These are phyloP conservation scores for Sclerotinia minor DNA, from an alignment of 2,329 filamentous ascomycete species.

Conservation along the genomic window DNA sequence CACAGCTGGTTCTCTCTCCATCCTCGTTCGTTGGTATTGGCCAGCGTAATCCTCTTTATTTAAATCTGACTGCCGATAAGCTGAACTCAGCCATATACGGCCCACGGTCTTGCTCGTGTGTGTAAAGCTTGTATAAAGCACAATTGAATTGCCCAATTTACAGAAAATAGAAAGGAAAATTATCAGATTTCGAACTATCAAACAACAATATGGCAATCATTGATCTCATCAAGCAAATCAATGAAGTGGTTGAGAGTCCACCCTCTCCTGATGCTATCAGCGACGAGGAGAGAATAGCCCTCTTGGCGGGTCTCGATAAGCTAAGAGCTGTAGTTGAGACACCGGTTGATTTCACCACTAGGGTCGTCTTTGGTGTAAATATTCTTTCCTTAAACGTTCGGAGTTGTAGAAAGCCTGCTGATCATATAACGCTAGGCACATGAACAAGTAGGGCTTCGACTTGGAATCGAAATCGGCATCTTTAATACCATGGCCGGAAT, in stretches of 20 bases:
- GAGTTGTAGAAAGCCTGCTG: background rate
- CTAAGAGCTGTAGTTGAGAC: constrained; percentile 3
- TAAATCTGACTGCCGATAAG: too few relatives aligned
- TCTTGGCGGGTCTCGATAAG: constrained; percentile 9
- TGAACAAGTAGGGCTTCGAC: constrained; percentile 9
- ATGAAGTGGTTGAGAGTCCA: background rate
- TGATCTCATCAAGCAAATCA: background rate
- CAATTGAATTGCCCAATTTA: too few relatives aligned
- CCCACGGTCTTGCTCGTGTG: too few relatives aligned
- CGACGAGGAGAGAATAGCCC: constrained; percentile 12
- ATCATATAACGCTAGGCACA: background rate
- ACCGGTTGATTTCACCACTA: constrained; percentile 14
- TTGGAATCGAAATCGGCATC: constrained; percentile 21
- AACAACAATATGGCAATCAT: constrained; percentile 1
- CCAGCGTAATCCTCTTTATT: too few relatives aligned
- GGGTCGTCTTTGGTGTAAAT: constrained; percentile 17
- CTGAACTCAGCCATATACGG: too few relatives aligned
- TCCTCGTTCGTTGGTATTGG: too few relatives aligned
- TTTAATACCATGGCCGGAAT: constrained; percentile 14
- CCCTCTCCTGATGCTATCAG: constrained; percentile 2
- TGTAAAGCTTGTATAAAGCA: too few relatives aligned
- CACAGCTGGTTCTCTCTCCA: too few relatives aligned
- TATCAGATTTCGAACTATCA: background rate
- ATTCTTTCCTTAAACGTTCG: background rate
- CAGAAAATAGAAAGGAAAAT: background rate